Conservation (phyloP, 1,284 basidiomycete species). For the Inonotus hispidus region DNA sequence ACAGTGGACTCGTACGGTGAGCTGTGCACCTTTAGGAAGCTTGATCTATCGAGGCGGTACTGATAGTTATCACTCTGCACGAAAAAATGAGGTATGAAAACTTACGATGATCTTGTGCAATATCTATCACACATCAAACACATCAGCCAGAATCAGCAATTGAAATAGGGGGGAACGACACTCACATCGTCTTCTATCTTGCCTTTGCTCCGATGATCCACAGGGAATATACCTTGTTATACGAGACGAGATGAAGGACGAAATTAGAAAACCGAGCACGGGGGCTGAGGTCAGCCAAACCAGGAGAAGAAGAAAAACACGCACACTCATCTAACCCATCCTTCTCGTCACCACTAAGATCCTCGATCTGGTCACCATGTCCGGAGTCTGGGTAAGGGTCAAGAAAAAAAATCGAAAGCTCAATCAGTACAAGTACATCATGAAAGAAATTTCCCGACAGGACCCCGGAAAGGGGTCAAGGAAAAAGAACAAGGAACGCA, state of each 20-base stretch:
- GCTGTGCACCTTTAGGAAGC: conserved; percentile 5
- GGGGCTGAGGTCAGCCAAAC: too few relatives aligned
- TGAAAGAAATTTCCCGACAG: neutral
- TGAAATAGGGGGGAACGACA: neutral
- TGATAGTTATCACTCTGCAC: neutral
- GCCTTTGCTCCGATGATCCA: conserved; percentile 60
- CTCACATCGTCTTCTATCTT: conserved; percentile 82
- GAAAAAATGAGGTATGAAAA: neutral
- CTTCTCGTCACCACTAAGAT: conserved; percentile 38
- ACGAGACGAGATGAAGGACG: neutral
- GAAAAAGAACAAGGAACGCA: conserved; percentile 26
- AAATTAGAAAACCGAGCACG: too few relatives aligned
- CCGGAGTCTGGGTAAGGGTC: conserved; percentile 35
- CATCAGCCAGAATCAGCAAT: neutral
- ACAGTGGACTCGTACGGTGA: conserved; percentile 1
- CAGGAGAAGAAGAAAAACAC: conserved; percentile 10
- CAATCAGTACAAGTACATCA: too few relatives aligned
- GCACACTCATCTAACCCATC: conserved; percentile 33
- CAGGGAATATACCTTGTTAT: conserved; percentile 71
- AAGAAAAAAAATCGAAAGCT: neutral
- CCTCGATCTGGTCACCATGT: conserved; percentile 52
- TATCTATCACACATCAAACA: neutral
- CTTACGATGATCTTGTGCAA: neutral
- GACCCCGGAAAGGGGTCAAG: neutral
- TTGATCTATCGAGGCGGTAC: neutral